Conservation (phyloP, 768 basidiomycete species). For the Lactarius sp. region DNA sequence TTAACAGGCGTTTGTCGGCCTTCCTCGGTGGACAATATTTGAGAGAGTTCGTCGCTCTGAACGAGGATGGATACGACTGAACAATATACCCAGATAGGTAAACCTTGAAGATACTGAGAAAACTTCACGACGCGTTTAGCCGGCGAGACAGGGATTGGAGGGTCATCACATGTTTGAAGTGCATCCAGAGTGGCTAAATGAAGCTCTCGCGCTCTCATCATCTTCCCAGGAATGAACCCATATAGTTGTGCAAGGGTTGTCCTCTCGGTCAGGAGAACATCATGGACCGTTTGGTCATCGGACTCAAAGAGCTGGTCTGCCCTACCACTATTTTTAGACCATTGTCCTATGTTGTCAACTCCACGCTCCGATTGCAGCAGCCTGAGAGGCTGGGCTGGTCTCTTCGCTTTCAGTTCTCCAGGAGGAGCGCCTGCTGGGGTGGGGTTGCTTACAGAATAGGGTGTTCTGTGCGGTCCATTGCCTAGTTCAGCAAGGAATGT, state of each 20-base stretch:
- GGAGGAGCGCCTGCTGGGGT: conserved; percentile 28
- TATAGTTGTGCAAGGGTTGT: conserved; percentile 68
- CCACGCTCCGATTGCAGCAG: conserved; percentile 45
- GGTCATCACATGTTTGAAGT: conserved; percentile 39
- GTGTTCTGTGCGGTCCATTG: conserved; percentile 30
- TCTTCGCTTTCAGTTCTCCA: conserved; percentile 9
- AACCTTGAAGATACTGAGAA: conserved; percentile 55
- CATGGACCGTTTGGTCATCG: conserved; percentile 51
- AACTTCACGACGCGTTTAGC: conserved; percentile 55
- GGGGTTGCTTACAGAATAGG: conserved; percentile 38
- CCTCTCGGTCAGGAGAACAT: conserved; percentile 62
- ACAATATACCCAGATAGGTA: conserved; percentile 63
- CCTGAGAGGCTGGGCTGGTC: conserved; percentile 32
- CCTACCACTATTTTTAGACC: conserved; percentile 42
- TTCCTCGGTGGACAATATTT: conserved; percentile 44
- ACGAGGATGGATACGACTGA: conserved; percentile 53
- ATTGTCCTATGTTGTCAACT: conserved; percentile 39
- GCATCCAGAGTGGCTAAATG: conserved; percentile 51
- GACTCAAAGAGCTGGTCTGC: conserved; percentile 50
- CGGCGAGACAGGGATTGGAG: conserved; percentile 45
- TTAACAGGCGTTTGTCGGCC: conserved; percentile 47
- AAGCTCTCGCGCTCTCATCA: conserved; percentile 56
- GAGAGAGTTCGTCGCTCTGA: conserved; percentile 53
- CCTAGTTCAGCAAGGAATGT: conserved; percentile 54
- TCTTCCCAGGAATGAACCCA: conserved; percentile 68